Evolutionary conservation across 1,139 yeast genomes (phyloP), one percentile per base, ranked within the genome.

Genomic region (Barnettozyma hawaiiensis): DNA sequence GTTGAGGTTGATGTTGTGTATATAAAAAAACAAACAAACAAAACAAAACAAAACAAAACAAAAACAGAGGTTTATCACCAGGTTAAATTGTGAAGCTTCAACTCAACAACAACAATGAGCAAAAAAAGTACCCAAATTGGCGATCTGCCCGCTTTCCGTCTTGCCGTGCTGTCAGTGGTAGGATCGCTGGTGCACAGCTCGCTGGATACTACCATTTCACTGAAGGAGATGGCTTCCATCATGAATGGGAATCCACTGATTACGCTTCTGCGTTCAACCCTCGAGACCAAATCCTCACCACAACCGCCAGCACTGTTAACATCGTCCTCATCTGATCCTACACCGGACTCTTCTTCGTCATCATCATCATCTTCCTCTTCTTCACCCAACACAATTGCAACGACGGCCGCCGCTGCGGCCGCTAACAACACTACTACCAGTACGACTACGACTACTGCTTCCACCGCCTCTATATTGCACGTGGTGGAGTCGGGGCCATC

Each of bases 111-210:
- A 24, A 33, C 15, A 27, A 26, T 23, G 33, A 21, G 10, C 31
- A 27, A 31, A 15, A 18, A 18, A n/a, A 24, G 18, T 2, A 32
- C 29, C 23, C 41, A 39, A 5, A 37, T 46, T n/a, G 42, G 39
- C n/a, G 40, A 38, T 5, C 47, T 47, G 4, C 45, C 43, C 6
- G 42, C 54, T 2, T 56, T 56, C 45, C 45, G 47, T 3, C 44
- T 56, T 20, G 44, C 54, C 1, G 57, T 55, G 11, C 47, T 56
- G 11, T 40, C 55, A 1, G 58, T 53, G n/a, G 51, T 56, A 14
- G 59, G 51, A 40, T 44, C 55, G 7, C 51, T 54, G 29, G 55
- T 56, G 5, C 47, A 48, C 31, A 47, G 47, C 24, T 48, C 57
- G 5, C 37, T 53, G 5, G 53, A 53, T 14, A 48, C 48, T 24